Evolutionary conservation across 805 yeast genomes (phyloP).

Genomic region (Grigorovia yakushimaensis): DNA sequence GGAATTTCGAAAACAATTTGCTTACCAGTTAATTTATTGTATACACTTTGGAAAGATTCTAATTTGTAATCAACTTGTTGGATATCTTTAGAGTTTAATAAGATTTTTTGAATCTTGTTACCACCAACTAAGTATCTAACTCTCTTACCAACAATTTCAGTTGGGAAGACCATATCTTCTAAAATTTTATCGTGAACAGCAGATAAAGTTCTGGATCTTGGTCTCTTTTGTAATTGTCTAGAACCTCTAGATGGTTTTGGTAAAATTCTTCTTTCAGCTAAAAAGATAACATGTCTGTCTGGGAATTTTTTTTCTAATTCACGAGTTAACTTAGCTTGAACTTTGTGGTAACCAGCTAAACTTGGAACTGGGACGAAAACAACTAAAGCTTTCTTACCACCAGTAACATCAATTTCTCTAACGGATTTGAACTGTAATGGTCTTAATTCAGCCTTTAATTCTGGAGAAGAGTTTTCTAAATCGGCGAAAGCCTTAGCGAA

Average conservation of each 20-base stretch:
- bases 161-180: conserved; percentile 99
- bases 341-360: conserved; percentile 87
- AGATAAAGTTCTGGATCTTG: conserved; percentile 98
- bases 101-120: conserved; percentile 94
- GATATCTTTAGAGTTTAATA: conserved; percentile 96
- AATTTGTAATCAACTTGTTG: conserved; percentile 95
- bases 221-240: conserved; percentile 95
- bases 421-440: conserved; percentile 97
- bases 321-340: conserved; percentile 94
- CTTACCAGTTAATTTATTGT: conserved; percentile 98
- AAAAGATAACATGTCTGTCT: conserved; percentile 98
- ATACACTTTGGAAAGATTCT: conserved; percentile 97
- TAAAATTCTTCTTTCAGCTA: conserved; percentile 98
- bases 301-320: conserved; percentile 99
- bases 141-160: conserved; percentile 98
- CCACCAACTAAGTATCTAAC: conserved; percentile 99
- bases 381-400: conserved; percentile 98
- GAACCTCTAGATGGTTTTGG: conserved; percentile 97
- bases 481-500: conserved; percentile 97
- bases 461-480: conserved; percentile 87
- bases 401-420: conserved; percentile 92
- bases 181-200: conserved; percentile 97
- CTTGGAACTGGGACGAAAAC: conserved; percentile 97
- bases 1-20: conserved; percentile 97
- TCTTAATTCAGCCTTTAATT: conserved; percentile 95